Percentiles rank a stretch among this genome's conserved stretches.
These are phyloP conservation scores for Fusarium anguioides DNA, from an alignment of 2,329 filamentous ascomycete species.

Conservation along the genomic window DNA sequence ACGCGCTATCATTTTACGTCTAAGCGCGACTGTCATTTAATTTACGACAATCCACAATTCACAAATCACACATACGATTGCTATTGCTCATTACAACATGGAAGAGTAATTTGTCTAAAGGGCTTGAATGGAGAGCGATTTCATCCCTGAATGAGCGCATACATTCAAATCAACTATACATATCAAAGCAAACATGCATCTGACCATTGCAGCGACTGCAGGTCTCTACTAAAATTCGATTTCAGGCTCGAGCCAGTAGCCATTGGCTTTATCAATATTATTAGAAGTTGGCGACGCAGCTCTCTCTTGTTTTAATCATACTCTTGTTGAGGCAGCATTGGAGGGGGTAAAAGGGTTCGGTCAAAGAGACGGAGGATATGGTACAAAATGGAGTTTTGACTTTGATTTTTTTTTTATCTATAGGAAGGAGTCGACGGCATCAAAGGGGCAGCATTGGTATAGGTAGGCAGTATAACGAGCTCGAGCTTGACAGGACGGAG, in stretches of 20 bases:
- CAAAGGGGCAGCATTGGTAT: conserved; percentile 7
- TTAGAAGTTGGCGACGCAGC: conserved; percentile 14
- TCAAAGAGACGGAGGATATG: conserved; percentile 3
- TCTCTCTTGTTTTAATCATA: conserved; percentile 14
- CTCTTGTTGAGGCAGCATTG: neutral
- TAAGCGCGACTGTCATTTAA: conserved; percentile 1
- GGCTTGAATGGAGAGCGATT: conserved; percentile 7
- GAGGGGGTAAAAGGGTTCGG: neutral
- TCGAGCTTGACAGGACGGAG: neutral
- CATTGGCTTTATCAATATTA: conserved; percentile 1
- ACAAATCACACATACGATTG: neutral
- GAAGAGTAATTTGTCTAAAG: neutral
- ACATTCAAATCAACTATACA: conserved; percentile 20
- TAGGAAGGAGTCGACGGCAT: conserved; percentile 10
- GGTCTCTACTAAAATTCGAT: conserved; percentile 12
- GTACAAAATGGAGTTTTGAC: conserved; percentile 24
- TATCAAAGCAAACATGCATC: conserved; percentile 1
- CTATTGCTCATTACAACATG: neutral
- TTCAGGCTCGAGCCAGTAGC: conserved; percentile 4
- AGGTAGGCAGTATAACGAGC: conserved; percentile 2
- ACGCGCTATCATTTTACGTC: neutral
- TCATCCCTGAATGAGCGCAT: neutral
- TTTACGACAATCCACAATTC: conserved; percentile 11
- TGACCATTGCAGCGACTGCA: neutral
- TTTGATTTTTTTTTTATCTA: conserved; percentile 7